Conservation (phyloP, 192 early-diverging fungal genomes). For the Linnemannia zychae region DNA sequence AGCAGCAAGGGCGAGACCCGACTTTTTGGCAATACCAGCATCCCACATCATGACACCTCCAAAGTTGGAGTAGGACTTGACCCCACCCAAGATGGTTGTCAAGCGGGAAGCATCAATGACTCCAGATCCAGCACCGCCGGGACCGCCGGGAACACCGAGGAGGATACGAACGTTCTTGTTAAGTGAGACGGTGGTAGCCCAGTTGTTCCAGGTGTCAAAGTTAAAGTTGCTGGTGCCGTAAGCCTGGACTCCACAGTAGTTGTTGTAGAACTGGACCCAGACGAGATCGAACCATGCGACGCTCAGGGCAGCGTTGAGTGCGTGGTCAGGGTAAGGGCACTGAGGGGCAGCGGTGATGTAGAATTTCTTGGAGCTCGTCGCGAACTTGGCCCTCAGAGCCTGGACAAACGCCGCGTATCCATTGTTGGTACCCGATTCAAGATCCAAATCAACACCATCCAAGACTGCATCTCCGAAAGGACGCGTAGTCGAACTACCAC, state of each 20-base stretch:
- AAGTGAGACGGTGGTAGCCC: slow-evolving; percentile 64
- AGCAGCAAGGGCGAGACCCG: slow-evolving; percentile 34
- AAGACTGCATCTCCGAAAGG: slow-evolving; percentile 71
- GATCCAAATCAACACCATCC: slow-evolving; percentile 71
- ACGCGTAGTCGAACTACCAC: slow-evolving; percentile 63
- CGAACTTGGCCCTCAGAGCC: slow-evolving; percentile 43
- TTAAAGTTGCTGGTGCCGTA: slow-evolving; percentile 60
- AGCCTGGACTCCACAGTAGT: slow-evolving; percentile 65
- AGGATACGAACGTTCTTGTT: slow-evolving; percentile 70
- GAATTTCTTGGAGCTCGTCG: slow-evolving; percentile 16
- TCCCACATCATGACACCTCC: slow-evolving; percentile 82
- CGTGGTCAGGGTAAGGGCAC: slow-evolving; percentile 70
- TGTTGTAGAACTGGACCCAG: slow-evolving; percentile 75
- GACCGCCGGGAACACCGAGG: slow-evolving; percentile 69
- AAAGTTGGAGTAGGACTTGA: slow-evolving; percentile 59
- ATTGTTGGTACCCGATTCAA: slow-evolving; percentile 64
- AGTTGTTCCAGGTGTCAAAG: slow-evolving; percentile 68
- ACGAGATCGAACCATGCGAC: slow-evolving; percentile 73
- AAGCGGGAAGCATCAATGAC: slow-evolving; percentile 33
- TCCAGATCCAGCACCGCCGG: slow-evolving; percentile 66
- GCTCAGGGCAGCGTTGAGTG: slow-evolving; percentile 64
- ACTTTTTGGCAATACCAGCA: slow-evolving; percentile 40
- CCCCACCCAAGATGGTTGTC: slow-evolving; percentile 39
- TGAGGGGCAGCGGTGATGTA: slow-evolving; percentile 71
- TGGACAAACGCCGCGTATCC: slow-evolving; percentile 64